Evolutionary conservation across 805 yeast genomes (phyloP).

Genomic region (Debaryomyces castellii): DNA sequence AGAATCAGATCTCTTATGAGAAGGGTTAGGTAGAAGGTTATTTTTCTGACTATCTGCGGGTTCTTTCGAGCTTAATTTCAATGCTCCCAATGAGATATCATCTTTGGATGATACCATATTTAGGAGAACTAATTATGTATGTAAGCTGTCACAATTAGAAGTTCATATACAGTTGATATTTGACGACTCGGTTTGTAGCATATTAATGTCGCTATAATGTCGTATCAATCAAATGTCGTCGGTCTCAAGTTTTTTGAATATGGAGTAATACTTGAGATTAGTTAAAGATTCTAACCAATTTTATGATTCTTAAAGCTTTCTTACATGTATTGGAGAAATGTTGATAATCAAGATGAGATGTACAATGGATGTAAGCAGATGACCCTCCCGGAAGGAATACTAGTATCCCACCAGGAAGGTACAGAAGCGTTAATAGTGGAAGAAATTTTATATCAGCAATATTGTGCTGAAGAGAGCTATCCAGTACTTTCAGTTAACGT

Average conservation of each 20-base stretch:
- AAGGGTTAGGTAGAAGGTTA: neutral
- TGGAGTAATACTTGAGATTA: neutral
- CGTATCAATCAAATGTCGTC: neutral
- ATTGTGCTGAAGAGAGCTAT: conserved; percentile 27
- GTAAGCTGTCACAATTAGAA: neutral
- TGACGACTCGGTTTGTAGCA: neutral
- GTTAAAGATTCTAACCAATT: too few species aligned
- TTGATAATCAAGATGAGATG: conserved; percentile 16
- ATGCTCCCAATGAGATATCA: neutral
- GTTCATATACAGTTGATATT: neutral
- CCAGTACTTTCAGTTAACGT: conserved; percentile 42
- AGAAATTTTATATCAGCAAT: conserved; percentile 26
- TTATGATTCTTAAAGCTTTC: too few species aligned
- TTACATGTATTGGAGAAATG: conserved; percentile 36
- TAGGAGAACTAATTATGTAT: neutral
- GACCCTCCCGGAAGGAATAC: conserved; percentile 30
- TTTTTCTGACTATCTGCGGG: neutral
- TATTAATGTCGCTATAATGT: neutral
- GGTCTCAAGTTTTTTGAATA: neutral
- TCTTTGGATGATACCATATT: neutral
- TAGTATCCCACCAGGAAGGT: conserved; percentile 19
- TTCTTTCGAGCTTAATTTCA: neutral
- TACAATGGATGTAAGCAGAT: conserved; percentile 34
- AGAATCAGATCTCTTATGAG: conserved; percentile 18
- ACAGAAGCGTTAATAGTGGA: conserved; percentile 8